Percentiles rank a stretch among this genome's conserved stretches.
Evolutionary conservation across 2,329 filamentous ascomycete genomes (phyloP).

Genomic region (Pseudocercospora eumusae): DNA sequence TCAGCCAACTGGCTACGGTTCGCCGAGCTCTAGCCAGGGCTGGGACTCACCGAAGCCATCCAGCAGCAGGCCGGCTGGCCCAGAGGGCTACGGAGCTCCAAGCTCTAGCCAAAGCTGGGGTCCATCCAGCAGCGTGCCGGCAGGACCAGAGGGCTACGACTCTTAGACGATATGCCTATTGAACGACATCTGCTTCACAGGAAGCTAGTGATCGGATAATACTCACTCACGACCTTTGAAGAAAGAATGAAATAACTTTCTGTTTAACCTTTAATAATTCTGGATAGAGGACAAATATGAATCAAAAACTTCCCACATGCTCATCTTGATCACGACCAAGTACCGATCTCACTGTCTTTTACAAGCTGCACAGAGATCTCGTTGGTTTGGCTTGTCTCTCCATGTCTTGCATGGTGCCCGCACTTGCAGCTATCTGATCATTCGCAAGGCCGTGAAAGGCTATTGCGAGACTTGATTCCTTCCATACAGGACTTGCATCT

Average conservation of each 20-base stretch:
- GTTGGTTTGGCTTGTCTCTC: background rate
- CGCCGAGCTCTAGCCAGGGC: background rate
- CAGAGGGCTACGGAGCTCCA: background rate
- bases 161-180: background rate
- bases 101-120: background rate
- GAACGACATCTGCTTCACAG: background rate
- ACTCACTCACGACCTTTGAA: constrained; percentile 3
- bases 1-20: too few species aligned
- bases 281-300: background rate
- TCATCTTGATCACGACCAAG: background rate
- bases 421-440: background rate
- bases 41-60: background rate
- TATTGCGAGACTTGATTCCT: background rate
- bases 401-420: background rate
- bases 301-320: background rate
- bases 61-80: background rate
- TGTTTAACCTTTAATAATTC: background rate
- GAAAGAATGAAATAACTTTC: background rate
- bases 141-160: background rate
- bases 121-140: background rate
- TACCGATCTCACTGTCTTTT: background rate
- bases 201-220: background rate
- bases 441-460: background rate
- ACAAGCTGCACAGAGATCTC: background rate
- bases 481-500: background rate